Evolutionary conservation across 1,284 basidiomycete genomes (phyloP).

Genomic region (Cutaneotrichosporon cyanovorans): DNA sequence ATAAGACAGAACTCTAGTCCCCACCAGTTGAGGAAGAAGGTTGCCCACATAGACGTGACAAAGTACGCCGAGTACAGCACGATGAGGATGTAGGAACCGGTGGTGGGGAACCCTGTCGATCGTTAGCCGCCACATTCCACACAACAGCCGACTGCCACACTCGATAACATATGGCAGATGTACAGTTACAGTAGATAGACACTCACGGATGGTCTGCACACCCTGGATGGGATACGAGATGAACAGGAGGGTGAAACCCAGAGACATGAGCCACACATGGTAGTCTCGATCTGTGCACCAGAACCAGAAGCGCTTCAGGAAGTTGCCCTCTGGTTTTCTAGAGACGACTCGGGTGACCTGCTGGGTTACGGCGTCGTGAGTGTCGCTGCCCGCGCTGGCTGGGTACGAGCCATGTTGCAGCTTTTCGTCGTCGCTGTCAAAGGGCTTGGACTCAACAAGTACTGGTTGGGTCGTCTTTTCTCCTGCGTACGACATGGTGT

Average conservation of each 20-base stretch:
- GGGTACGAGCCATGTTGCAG: too few relatives aligned
- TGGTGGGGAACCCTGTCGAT: constrained; percentile 5
- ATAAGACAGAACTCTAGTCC: constrained; percentile 13
- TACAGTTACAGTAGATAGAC: too few relatives aligned
- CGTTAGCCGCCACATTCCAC: too few relatives aligned
- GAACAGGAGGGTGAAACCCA: constrained; percentile 9
- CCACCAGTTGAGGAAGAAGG: constrained; percentile 15
- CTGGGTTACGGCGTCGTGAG: too few relatives aligned
- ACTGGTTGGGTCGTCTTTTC: too few relatives aligned
- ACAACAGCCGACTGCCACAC: too few relatives aligned
- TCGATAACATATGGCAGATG: too few relatives aligned
- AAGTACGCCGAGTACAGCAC: constrained; percentile 15
- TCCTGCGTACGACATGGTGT: too few relatives aligned
- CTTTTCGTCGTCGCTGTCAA: too few relatives aligned
- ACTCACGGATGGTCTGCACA: constrained; percentile 13
- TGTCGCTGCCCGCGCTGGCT: too few relatives aligned
- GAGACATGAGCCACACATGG: constrained; percentile 14
- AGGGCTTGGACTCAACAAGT: too few relatives aligned
- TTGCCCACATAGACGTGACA: constrained; percentile 16
- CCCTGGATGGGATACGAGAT: constrained; percentile 15
- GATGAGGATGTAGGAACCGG: constrained; percentile 16
- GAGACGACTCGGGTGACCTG: neutral
- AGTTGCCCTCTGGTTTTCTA: neutral
- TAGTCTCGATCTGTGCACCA: constrained; percentile 12
- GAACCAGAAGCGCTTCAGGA: neutral